A percentile compares a stretch with the other conserved stretches of the same genome.
phyloP scores from a whole-genome alignment of 371 early-diverging fungal species.

The Actinomucor elegans region DNA sequence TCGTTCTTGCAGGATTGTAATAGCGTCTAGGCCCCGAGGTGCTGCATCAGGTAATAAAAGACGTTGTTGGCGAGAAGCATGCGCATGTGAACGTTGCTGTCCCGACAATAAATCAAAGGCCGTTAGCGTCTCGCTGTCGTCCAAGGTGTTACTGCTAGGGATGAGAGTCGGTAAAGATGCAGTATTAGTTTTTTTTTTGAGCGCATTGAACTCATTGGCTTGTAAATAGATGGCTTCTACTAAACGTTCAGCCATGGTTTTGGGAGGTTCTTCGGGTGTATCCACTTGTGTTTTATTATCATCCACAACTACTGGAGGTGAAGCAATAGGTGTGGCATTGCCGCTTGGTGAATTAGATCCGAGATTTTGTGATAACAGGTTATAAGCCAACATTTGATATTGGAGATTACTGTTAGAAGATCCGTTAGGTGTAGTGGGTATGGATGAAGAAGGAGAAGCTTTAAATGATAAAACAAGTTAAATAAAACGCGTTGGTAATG shows the following conservation, averaged over 20 bases:
- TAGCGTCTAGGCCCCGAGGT: constrained; percentile 78
- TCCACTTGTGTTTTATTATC: no score
- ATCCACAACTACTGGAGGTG: neutral
- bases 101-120: constrained; percentile 29
- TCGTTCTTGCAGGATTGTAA: constrained; percentile 41
- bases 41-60: constrained; percentile 72
- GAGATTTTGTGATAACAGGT: constrained; percentile 19
- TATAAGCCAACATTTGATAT: constrained; percentile 34
- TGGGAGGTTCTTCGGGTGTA: constrained; percentile 19
- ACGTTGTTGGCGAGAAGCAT: constrained; percentile 70
- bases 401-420: constrained; percentile 13
- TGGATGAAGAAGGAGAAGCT: constrained; percentile 12
- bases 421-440: constrained; percentile 5
- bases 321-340: neutral
- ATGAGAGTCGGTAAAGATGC: neutral
- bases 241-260: constrained; percentile 37
- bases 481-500: no score
- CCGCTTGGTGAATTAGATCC: constrained; percentile 1
- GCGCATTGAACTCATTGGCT: constrained; percentile 27
- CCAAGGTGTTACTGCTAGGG: neutral
- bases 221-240: constrained; percentile 44
- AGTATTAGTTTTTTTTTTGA: constrained; percentile 3
- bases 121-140: neutral
- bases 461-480: neutral
- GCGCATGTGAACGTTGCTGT: constrained; percentile 52